These are phyloP conservation scores for Ustanciosporium gigantosporum DNA, from an alignment of 1,284 basidiomycete genomes.

Conservation along the genomic window DNA sequence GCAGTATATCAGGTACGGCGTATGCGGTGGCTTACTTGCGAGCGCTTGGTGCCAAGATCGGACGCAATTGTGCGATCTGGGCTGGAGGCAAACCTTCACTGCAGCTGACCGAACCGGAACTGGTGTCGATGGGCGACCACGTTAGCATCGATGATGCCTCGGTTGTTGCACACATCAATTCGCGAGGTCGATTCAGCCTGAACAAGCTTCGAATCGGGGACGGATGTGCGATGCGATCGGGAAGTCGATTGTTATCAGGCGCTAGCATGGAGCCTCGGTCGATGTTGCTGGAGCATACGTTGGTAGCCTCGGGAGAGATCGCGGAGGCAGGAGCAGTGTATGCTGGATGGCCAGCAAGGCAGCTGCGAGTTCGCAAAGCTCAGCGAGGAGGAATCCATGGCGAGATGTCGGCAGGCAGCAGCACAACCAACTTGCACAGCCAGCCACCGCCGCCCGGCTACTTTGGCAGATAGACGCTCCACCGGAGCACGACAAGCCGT, in stretches of 20 bases:
- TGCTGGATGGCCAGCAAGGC: constrained; percentile 58
- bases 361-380: constrained; percentile 44
- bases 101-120: constrained; percentile 59
- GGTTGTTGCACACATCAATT: constrained; percentile 61
- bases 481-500: too few relatives aligned
- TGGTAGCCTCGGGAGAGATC: constrained; percentile 60
- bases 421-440: constrained; percentile 28
- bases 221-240: constrained; percentile 57
- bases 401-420: constrained; percentile 35
- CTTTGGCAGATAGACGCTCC: constrained; percentile 21
- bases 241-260: constrained; percentile 57
- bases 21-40: constrained; percentile 59
- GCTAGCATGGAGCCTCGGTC: constrained; percentile 59
- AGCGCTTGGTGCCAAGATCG: constrained; percentile 55
- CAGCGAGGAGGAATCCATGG: constrained; percentile 21
- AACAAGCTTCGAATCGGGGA: constrained; percentile 60
- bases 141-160: constrained; percentile 59
- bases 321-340: constrained; percentile 59
- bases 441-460: constrained; percentile 35
- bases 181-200: constrained; percentile 57
- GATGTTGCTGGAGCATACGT: constrained; percentile 60
- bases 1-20: constrained; percentile 51
- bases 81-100: constrained; percentile 59
- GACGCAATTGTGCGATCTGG: constrained; percentile 58
- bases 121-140: constrained; percentile 58